Conservation (phyloP, 2,329 filamentous ascomycete species). For the Aspergillus sclerotialis region DNA sequence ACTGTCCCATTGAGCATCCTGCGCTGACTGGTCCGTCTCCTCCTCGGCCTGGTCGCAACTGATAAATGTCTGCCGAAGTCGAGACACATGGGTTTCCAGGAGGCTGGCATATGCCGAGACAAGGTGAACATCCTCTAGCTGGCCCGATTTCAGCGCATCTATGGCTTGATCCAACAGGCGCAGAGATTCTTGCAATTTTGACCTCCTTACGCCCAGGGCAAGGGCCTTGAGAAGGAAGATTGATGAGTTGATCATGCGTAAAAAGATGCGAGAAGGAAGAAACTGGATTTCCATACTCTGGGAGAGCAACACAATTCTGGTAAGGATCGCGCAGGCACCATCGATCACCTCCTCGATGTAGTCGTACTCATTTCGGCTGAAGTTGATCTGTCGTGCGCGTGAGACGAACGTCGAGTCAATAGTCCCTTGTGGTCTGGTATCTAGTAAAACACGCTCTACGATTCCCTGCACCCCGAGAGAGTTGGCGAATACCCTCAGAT, state of each 20-base stretch:
- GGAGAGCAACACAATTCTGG: slow-evolving; percentile 29
- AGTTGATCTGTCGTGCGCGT: slow-evolving; percentile 4
- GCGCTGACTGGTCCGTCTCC: slow-evolving; percentile 1
- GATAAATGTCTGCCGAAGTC: slow-evolving; percentile 11
- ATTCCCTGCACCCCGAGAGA: slow-evolving; percentile 44
- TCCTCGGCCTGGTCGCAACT: slow-evolving; percentile 6
- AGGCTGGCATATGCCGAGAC: slow-evolving; percentile 38
- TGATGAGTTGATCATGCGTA: slow-evolving; percentile 44
- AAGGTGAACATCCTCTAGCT: slow-evolving; percentile 40
- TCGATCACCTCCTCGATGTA: slow-evolving; percentile 46
- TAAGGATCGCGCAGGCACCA: slow-evolving; percentile 38
- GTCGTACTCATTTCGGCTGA: slow-evolving; percentile 30
- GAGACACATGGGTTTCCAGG: slow-evolving; percentile 26
- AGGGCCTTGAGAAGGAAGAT: slow-evolving; percentile 43
- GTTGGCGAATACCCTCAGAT: slow-evolving; percentile 25
- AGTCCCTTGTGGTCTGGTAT: slow-evolving; percentile 9
- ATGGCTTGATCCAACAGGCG: slow-evolving; percentile 37
- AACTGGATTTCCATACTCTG: slow-evolving; percentile 38
- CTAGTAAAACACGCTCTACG: slow-evolving; percentile 33
- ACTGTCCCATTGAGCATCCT: slow-evolving; percentile 1
- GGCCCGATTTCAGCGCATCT: slow-evolving; percentile 31
- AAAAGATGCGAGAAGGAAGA: slow-evolving; percentile 41
- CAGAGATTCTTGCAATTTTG: slow-evolving; percentile 35
- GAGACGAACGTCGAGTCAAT: slow-evolving; percentile 8
- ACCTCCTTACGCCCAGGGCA: slow-evolving; percentile 36